Evolutionary conservation across 2,329 filamentous ascomycete genomes (phyloP).

Genomic region (Cadophora luteo-olivacea): DNA sequence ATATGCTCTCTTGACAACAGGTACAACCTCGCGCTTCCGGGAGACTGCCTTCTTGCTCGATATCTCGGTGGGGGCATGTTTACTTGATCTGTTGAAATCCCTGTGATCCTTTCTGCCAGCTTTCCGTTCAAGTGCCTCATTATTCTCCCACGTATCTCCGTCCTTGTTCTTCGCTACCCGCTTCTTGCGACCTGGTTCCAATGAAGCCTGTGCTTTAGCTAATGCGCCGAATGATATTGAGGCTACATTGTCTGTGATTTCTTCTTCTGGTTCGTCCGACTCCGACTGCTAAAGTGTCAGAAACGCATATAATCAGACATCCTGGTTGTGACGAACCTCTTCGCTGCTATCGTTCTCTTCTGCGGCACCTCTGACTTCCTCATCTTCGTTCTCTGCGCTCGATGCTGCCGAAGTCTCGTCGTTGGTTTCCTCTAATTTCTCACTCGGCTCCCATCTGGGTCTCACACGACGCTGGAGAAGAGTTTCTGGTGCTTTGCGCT

Average conservation of each 20-base stretch:
- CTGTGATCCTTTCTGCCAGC: conserved; percentile 47
- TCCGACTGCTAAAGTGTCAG: conserved; percentile 24
- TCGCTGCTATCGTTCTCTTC: conserved; percentile 40
- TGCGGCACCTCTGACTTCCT: conserved; percentile 40
- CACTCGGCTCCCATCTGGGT: conserved; percentile 40
- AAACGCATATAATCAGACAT: not conserved
- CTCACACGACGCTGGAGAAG: conserved; percentile 42
- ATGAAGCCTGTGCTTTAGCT: conserved; percentile 79
- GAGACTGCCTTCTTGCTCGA: conserved; percentile 85
- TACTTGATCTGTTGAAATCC: conserved; percentile 66
- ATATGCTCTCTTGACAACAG: conserved; percentile 60
- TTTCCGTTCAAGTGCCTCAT: conserved; percentile 51
- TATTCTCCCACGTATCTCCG: conserved; percentile 44
- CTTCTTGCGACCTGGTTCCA: conserved; percentile 49
- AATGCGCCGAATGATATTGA: conserved; percentile 88
- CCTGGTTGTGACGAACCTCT: conserved; percentile 21
- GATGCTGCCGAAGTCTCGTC: conserved; percentile 39
- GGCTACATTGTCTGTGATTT: conserved; percentile 47
- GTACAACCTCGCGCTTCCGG: conserved; percentile 77
- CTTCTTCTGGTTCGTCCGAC: conserved; percentile 33
- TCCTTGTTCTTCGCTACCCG: conserved; percentile 47
- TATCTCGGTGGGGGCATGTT: conserved; percentile 87
- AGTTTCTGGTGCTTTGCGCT: conserved; percentile 40
- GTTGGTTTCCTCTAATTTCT: conserved; percentile 37
- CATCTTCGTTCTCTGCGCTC: conserved; percentile 41